These are phyloP conservation scores for Saturnispora dispora DNA, from an alignment of 805 yeast genomes.

Conservation along the genomic window DNA sequence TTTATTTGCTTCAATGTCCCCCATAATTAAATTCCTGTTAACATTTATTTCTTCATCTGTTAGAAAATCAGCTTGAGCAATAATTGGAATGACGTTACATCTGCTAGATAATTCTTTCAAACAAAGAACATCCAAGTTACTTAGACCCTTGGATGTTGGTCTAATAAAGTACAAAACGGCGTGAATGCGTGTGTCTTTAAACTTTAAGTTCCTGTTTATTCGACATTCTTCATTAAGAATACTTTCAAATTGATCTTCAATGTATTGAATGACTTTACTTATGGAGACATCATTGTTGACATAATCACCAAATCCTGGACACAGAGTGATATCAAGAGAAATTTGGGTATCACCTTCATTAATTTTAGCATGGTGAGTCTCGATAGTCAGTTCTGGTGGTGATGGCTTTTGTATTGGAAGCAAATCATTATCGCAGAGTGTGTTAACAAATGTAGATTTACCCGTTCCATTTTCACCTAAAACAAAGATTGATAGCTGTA, in stretches of 20 bases:
- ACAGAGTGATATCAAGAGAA: conserved; percentile 52
- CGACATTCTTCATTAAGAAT: conserved; percentile 68
- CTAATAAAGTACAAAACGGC: conserved; percentile 76
- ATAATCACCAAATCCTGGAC: conserved; percentile 68
- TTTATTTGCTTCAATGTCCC: conserved; percentile 27
- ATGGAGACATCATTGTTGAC: conserved; percentile 57
- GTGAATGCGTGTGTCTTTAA: conserved; percentile 67
- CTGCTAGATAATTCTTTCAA: conserved; percentile 59
- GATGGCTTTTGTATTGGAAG: conserved; percentile 35
- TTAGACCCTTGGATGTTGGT: conserved; percentile 57
- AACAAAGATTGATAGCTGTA: conserved; percentile 40
- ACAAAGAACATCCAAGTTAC: conserved; percentile 60
- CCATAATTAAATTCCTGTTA: conserved; percentile 39
- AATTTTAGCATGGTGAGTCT: conserved; percentile 29
- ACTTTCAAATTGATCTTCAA: conserved; percentile 69
- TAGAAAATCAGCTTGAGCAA: conserved; percentile 71
- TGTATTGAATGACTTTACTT: conserved; percentile 50
- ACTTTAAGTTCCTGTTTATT: conserved; percentile 34
- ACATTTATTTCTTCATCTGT: conserved; percentile 41
- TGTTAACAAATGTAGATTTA: conserved; percentile 71
- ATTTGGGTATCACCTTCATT: conserved; percentile 38
- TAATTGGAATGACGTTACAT: conserved; percentile 74
- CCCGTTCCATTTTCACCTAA: conserved; percentile 59
- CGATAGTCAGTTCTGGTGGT: conserved; percentile 21
- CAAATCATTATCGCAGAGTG: conserved; percentile 52